Percentiles rank a stretch among this genome's conserved stretches.
Evolutionary conservation across 2,329 filamentous ascomycete genomes (phyloP).

Genomic region (Alternaria angustiovoidea): DNA sequence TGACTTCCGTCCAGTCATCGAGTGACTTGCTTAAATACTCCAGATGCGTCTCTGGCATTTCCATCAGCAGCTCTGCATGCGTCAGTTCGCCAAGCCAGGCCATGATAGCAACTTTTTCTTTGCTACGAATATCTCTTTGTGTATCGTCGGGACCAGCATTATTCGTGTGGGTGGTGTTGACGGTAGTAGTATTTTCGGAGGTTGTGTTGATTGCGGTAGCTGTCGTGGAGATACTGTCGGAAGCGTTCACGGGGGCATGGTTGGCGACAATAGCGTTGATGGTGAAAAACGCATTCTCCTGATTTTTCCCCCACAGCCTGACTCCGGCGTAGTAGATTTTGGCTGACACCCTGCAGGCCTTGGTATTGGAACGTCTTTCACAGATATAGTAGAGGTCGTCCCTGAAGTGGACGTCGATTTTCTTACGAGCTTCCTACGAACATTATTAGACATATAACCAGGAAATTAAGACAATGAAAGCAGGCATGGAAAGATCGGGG

Average conservation of each 20-base stretch:
- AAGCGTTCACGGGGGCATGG: neutral
- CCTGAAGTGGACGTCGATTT: slow-evolving; percentile 3
- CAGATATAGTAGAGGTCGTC: slow-evolving; percentile 1
- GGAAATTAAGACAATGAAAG: neutral
- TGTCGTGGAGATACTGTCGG: too few relatives aligned
- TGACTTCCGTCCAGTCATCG: neutral
- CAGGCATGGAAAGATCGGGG: neutral
- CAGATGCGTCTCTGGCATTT: neutral
- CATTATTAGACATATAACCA: neutral
- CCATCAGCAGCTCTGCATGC: neutral
- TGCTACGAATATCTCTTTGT: neutral
- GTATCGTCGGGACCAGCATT: neutral
- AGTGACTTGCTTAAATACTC: neutral
- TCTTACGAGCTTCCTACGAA: neutral
- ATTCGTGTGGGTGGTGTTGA: neutral
- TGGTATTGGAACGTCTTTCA: neutral
- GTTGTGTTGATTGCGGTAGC: neutral
- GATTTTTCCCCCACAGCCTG: neutral
- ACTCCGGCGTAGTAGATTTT: neutral
- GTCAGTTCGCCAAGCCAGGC: neutral
- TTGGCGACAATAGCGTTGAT: neutral
- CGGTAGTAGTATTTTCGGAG: neutral
- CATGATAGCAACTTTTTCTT: neutral
- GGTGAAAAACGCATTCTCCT: too few relatives aligned
- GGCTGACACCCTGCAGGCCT: neutral